These are phyloP conservation scores for Sporothrix euskadiensis DNA, from an alignment of 2,329 filamentous ascomycete species.

Conservation along the genomic window DNA sequence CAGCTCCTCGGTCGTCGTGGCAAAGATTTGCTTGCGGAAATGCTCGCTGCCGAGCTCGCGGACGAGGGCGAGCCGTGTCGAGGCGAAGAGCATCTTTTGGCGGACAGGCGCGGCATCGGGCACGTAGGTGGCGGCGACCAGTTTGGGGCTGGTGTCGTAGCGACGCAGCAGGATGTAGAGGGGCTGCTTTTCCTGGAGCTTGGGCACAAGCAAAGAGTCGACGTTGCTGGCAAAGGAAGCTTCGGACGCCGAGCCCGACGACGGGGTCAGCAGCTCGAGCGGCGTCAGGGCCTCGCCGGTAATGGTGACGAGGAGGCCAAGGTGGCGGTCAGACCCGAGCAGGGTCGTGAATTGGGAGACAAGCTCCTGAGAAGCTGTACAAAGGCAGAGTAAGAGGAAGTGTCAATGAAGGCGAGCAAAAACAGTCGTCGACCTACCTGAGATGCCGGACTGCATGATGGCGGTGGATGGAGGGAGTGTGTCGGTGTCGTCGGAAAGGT, in stretches of 20 bases:
- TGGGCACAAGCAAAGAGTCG: slow-evolving; percentile 55
- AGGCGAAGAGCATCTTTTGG: slow-evolving; percentile 84
- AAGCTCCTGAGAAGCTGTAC: slow-evolving; percentile 74
- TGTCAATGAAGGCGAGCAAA: background rate
- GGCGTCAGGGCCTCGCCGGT: slow-evolving; percentile 67
- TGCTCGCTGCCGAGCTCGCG: slow-evolving; percentile 76
- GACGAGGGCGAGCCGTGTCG: slow-evolving; percentile 71
- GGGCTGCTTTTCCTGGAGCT: slow-evolving; percentile 66
- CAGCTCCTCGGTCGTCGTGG: slow-evolving; percentile 68
- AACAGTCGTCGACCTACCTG: slow-evolving; percentile 52
- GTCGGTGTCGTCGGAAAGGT: background rate
- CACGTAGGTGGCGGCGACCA: slow-evolving; percentile 75
- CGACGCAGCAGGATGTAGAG: slow-evolving; percentile 75
- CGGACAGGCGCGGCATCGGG: slow-evolving; percentile 76
- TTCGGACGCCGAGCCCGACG: slow-evolving; percentile 52
- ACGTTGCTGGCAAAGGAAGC: slow-evolving; percentile 66
- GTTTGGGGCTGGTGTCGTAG: slow-evolving; percentile 56
- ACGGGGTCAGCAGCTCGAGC: slow-evolving; percentile 53
- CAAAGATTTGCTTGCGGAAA: slow-evolving; percentile 75
- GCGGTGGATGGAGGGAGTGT: background rate
- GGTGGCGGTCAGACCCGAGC: slow-evolving; percentile 60
- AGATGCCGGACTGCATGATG: slow-evolving; percentile 77
- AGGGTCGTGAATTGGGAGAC: slow-evolving; percentile 70
- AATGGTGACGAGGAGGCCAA: slow-evolving; percentile 73
- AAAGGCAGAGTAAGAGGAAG: background rate